Evolutionary conservation across 2,329 filamentous ascomycete genomes (phyloP).

Genomic region (Neobulgaria alba): DNA sequence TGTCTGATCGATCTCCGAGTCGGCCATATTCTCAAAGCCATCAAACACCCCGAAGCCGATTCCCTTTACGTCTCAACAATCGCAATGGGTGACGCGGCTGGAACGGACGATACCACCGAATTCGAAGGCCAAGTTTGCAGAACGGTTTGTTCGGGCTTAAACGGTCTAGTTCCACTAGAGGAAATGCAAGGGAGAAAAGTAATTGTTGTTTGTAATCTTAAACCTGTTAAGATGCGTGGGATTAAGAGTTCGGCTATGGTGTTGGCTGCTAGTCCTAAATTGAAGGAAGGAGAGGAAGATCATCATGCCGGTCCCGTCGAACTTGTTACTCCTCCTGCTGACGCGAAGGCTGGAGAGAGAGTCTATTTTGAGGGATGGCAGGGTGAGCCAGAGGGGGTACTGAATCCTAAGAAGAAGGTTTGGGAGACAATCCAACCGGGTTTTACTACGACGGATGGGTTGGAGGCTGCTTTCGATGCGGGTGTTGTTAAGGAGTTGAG

Average conservation of each 20-base stretch:
- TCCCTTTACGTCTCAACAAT: constrained; percentile 93
- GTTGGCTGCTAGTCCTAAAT: constrained; percentile 78
- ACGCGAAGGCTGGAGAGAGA: constrained; percentile 71
- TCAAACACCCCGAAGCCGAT: constrained; percentile 94
- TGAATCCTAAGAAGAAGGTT: constrained; percentile 99
- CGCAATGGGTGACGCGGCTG: constrained; percentile 80
- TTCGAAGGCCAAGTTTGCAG: constrained; percentile 86
- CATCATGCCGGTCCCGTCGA: constrained; percentile 88
- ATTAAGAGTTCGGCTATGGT: constrained; percentile 82
- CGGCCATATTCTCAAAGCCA: constrained; percentile 92
- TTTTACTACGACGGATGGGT: constrained; percentile 75
- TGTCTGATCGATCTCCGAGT: constrained; percentile 89
- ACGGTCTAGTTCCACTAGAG: constrained; percentile 82
- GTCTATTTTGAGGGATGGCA: constrained; percentile 93
- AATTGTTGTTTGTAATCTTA: constrained; percentile 92
- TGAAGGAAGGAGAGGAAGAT: constrained; percentile 73
- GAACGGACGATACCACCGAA: constrained; percentile 81
- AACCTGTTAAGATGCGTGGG: constrained; percentile 98
- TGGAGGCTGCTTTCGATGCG: constrained; percentile 84
- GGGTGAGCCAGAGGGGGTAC: constrained; percentile 81
- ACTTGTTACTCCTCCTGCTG: constrained; percentile 75
- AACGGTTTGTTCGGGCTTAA: constrained; percentile 94
- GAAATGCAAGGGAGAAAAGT: constrained; percentile 98
- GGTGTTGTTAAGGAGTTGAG: constrained; percentile 66
- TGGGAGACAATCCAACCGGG: constrained; percentile 97